Evolutionary conservation across 352 stramenopile species (phyloP), one percentile per base, ranked within the genome.

Genomic region (Pythium aristosporum): DNA sequence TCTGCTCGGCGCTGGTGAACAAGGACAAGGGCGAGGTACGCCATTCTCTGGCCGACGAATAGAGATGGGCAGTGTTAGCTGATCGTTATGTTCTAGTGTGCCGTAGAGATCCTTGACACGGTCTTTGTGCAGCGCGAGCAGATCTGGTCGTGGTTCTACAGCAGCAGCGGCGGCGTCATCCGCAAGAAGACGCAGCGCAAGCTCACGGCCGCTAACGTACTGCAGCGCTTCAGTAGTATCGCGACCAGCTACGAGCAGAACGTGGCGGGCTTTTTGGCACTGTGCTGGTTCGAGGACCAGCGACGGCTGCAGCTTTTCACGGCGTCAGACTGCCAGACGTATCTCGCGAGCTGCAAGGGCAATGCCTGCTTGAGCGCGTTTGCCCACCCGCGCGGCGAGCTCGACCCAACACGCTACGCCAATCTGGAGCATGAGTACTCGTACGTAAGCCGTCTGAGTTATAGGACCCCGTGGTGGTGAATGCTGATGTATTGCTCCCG

Each of bases 131-230:
- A 88, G 65, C 85, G 88, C 51, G 80, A 87, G 51, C 76, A 91
- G 63, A 91, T 94, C 57, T 89, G 80, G 79, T 82, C 78, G 12
- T 92, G 85, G 85, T 92, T 87, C 65, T 87, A 81, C 67, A 82
- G 68, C 9, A 80, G 67, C 43, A 65, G 55, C 5, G 62, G 70
- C 56, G 82, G 82, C 21, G 60, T 90, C 23, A 72, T 92, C 34
- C 76, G 79, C n/a, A 77, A 81, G 48, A 91, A 87, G 51, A 56
- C 77, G 16, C 71, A 79, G 59, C 71, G 71, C 10, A 85, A 87
- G 67, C 73, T 89, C 51, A 76, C 63, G 41, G 20, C 74, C 3
- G 68, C 77, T 16, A 48, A 72, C 39, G 73, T 94, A 13, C 52
- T 72, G 41, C 68, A 82, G 12, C 65, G 63, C 13, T 82, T 92